Evolutionary conservation across 345 rosid genomes (phyloP), one percentile per base, ranked within the genome.

Genomic region (Barbarea vulgaris): DNA sequence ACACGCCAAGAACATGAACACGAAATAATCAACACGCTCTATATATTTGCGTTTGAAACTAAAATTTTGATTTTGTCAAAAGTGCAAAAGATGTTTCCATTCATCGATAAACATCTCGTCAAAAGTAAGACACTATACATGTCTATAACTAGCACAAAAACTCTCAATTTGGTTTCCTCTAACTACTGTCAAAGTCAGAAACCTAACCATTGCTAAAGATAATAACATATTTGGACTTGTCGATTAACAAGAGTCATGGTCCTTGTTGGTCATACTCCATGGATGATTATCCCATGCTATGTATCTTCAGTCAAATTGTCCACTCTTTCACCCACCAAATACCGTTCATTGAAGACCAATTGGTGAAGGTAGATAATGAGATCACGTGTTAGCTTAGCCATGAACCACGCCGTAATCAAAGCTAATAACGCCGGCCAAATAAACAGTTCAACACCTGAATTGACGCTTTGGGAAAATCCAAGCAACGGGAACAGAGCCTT

Each of bases 351-450:
- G 51, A 70, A 58, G 37, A 69, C 46, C 61, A 64, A 4, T 1
- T 53, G 44, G 70, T 76, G 79, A 36, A 76, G 69, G 69, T 69
- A 48, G 21, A 56, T 21, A 2, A 77, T 8, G 36, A 70, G 3
- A 13, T 54, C 67, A 77, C 25, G 39, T 36, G 63, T 42, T 17
- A 61, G 69, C 70, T 70, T 71, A 12, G 60, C 61, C 42, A 46
- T 17, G 3, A 71, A 47, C 53, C 72, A 64, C 4, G 36, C 10
- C 7, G 44, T 7, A 4, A 57, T 13, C 33, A 71, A 13, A 18
- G 76, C 64, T 22, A 71, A 72, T 27, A 57, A 34, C 36, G 9
- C 37, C 27, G 75, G 75, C 81, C 81, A 77, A 2, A 65, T 65
- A 7, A 57, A 36, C 33, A 72, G 52, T 41, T 55, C 44, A 17